A percentile compares a stretch with the other conserved stretches of the same genome.
Evolutionary conservation across 2,329 filamentous ascomycete genomes (phyloP).

Genomic region (Hypocrella siamensis): DNA sequence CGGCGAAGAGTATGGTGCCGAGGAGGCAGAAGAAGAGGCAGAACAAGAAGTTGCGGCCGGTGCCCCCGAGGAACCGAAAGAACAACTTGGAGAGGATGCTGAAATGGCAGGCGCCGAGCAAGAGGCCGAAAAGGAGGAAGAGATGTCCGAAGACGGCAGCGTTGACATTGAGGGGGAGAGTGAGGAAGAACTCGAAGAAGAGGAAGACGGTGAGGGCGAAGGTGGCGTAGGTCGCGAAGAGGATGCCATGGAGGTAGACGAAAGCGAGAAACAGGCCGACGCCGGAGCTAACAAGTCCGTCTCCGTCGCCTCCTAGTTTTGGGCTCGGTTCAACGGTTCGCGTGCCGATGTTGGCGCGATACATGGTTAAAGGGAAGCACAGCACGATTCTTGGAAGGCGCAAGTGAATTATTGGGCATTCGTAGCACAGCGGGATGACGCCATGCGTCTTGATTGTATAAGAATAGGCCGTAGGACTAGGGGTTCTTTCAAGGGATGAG

Average conservation of each 20-base stretch:
- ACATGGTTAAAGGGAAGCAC: too few species aligned
- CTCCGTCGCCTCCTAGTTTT: constrained; percentile 16
- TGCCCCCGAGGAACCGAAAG: constrained; percentile 26
- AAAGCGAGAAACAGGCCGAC: constrained; percentile 17
- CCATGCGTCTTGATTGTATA: too few species aligned
- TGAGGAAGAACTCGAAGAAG: constrained; percentile 53
- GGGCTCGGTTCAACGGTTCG: neutral
- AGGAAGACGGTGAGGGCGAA: constrained; percentile 19
- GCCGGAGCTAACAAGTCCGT: constrained; percentile 17
- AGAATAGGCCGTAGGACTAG: too few species aligned
- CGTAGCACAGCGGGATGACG: too few species aligned
- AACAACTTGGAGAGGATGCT: constrained; percentile 40
- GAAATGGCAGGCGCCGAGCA: constrained; percentile 61
- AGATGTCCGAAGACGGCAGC: constrained; percentile 56
- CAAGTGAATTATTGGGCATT: too few species aligned
- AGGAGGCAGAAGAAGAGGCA: constrained; percentile 66
- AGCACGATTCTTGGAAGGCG: too few species aligned
- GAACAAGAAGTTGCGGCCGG: constrained; percentile 37
- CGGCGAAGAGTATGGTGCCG: constrained; percentile 79
- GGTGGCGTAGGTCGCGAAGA: constrained; percentile 13
- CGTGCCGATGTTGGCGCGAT: too few species aligned
- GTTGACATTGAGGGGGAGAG: constrained; percentile 69
- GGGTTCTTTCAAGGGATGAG: too few species aligned
- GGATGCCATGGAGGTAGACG: constrained; percentile 36
- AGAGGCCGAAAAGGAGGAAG: constrained; percentile 39